Base-by-base conservation (phyloP, 2,329 filamentous ascomycete genomes). In the Pseudocercospora fijiensis region DNA sequence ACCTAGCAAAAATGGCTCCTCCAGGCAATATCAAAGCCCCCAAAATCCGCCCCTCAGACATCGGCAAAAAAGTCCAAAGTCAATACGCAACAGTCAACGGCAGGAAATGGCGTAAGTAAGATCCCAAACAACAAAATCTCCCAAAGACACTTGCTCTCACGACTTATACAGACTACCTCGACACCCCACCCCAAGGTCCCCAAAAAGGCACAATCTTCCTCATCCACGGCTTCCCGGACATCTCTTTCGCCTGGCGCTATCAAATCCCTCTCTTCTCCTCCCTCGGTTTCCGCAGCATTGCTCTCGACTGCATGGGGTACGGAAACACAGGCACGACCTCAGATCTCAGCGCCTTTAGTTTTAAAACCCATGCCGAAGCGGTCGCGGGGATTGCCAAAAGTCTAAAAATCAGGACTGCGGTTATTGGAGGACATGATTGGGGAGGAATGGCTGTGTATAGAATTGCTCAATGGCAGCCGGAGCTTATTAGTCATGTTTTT, bases 381-480 rank as follows among this genome's bases (percentile, higher is more conserved):
- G 84, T 98, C 69, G 88, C 86, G 22, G 87, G 86, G 65, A 83
- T 98, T 24, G 86, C 89, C 6, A 80, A 79, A 64, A 83, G 88
- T 41, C 76, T 88, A 4, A 79, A 80, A 3, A 79, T 81, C 49
- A 80, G 76, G 55, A 89, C 96, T 72, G 88, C 96, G 72, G 88
- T 97, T 62, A 84, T 97, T 13, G 92, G 92, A 56, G 94, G 92
- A 7, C 94, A 97, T 79, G 94, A 98, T 78, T 97, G 94, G 86
- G 94, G 94, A 76, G 92, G 91, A 71, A 82, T 84, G 2, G 81
- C 93, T 27, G 88, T 89, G 60, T 96, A 91, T 83, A 86, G 92
- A 60, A 79, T 90, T 62, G 87, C 88, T 13, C 84, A 90, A 67
- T 91, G 87, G 84, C 82, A 92, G 72, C 91, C 91, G 0, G 79